These are phyloP conservation scores for Saturnispora gosingensis DNA, from an alignment of 805 yeast genomes.

Conservation along the genomic window DNA sequence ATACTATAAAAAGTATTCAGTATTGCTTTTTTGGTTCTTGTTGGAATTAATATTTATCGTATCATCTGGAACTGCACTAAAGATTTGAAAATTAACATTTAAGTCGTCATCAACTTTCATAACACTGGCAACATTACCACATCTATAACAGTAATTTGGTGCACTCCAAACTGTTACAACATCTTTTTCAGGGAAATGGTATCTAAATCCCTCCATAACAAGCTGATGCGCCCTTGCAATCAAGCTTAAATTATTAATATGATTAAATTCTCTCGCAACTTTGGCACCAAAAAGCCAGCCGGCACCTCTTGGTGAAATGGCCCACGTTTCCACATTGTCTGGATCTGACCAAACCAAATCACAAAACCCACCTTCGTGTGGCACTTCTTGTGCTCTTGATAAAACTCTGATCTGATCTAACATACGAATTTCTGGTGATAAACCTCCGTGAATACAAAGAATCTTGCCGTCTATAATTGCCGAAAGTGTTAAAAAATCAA, in stretches of 20 bases:
- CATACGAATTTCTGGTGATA: conserved; percentile 96
- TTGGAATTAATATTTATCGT: conserved; percentile 29
- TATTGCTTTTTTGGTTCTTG: conserved; percentile 29
- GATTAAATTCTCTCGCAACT: conserved; percentile 93
- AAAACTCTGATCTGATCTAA: conserved; percentile 91
- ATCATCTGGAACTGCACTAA: conserved; percentile 92
- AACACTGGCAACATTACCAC: conserved; percentile 97
- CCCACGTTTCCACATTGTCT: conserved; percentile 97
- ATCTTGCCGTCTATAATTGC: conserved; percentile 94
- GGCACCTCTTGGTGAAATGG: conserved; percentile 95
- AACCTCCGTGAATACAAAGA: conserved; percentile 94
- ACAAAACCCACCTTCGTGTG: conserved; percentile 98
- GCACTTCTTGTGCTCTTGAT: conserved; percentile 95
- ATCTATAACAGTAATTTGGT: conserved; percentile 93
- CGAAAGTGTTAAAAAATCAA: conserved; percentile 86
- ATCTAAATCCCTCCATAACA: conserved; percentile 97
- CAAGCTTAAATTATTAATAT: conserved; percentile 77
- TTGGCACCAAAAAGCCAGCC: conserved; percentile 96
- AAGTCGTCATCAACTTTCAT: conserved; percentile 88
- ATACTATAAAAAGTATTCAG: conserved; percentile 28
- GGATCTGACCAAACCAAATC: conserved; percentile 98
- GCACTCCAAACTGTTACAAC: conserved; percentile 98
- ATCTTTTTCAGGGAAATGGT: conserved; percentile 91
- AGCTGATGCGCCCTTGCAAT: conserved; percentile 97
- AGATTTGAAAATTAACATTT: conserved; percentile 85